Base-by-base conservation (phyloP, 768 basidiomycete genomes). In the Cystobasidium onofrii region DNA sequence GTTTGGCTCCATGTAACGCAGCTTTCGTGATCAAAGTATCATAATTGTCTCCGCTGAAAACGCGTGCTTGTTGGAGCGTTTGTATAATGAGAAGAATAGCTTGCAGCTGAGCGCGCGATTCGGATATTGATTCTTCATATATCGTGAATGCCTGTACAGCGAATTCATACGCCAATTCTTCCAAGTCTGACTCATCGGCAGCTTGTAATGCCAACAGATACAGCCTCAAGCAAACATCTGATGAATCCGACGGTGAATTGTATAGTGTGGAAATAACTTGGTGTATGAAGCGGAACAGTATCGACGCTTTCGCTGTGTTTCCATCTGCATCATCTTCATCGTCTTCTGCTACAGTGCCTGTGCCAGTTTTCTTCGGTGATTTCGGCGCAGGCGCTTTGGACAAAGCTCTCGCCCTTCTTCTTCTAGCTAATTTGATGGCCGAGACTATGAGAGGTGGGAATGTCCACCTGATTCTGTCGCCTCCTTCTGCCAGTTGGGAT, bases 1-100 rank as follows among this genome's bases (percentile, higher is more conserved):
- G 82, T 82, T 95, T 95, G 34, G 93, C 90, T 3, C 92, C 93
- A 81, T 99, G 96, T 76, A 98, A 83, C 6, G 95, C 95, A n/a
- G 95, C 96, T 82, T 99, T 98, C 31, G 96, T 98, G 78, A 97
- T 92, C 75, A 99, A 83, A 1, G 95, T 98, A 79, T 98, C 96
- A 79, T 96, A 97, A 81, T 95, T 95, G 78, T 99, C 96, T 61
- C 86, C 86, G 41, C 89, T 89, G 79, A 98, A 98, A n/a, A 94
- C 93, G 75, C 88, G 84, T 36, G 92, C 89, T 12, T 89, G 87
- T 71, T 92, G 91, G 46, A 99, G 83, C 6, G 92, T 91, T 62
- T 90, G 89, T 74, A 98, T 96, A 77, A 99, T 90, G 23, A 94
- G 86, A 6, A 92, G 91, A 80, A 99, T 97, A n/a, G 95, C 94